Evolutionary conservation across 208 protist genomes (phyloP).

Genomic region (Strigomonas galati): DNA sequence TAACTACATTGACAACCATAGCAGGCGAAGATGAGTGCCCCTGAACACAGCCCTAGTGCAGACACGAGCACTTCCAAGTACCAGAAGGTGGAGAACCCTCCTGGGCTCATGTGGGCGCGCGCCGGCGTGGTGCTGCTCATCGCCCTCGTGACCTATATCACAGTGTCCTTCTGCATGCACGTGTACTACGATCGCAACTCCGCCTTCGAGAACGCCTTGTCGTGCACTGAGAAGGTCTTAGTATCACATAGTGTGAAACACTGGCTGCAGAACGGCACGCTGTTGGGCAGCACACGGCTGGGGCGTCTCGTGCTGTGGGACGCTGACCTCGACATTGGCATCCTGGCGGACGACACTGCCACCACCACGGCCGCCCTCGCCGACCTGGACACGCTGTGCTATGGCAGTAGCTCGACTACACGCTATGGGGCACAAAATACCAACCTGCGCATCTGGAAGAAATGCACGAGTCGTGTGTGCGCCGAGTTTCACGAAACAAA

Average conservation of each 20-base stretch:
- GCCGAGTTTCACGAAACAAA: slow-evolving; percentile 67
- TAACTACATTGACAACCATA: background rate
- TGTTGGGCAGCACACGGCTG: slow-evolving; percentile 63
- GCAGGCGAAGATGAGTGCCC: background rate
- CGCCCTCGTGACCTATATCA: slow-evolving; percentile 47
- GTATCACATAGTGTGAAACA: slow-evolving; percentile 22
- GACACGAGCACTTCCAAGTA: no score
- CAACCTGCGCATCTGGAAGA: slow-evolving; percentile 47
- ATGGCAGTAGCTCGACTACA: slow-evolving; percentile 27
- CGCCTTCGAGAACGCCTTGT: slow-evolving; percentile 56
- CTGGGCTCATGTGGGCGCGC: slow-evolving; percentile 37
- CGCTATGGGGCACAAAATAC: background rate
- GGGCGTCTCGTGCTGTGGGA: slow-evolving; percentile 83
- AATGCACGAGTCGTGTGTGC: slow-evolving; percentile 75
- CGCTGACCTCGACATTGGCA: slow-evolving; percentile 74
- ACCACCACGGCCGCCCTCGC: background rate
- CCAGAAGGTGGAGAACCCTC: slow-evolving; percentile 1
- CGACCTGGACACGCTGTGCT: slow-evolving; percentile 50
- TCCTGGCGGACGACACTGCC: slow-evolving; percentile 27
- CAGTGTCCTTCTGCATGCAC: slow-evolving; percentile 57
- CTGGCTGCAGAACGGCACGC: slow-evolving; percentile 81
- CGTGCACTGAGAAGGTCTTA: slow-evolving; percentile 54
- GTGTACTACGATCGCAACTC: slow-evolving; percentile 75
- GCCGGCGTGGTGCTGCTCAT: slow-evolving; percentile 46
- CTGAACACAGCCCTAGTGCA: background rate